A percentile compares a stretch with the other conserved stretches of the same genome.
These are phyloP conservation scores for Dothiorella sarmentorum DNA, from an alignment of 2,329 filamentous ascomycete genomes.

Conservation along the genomic window DNA sequence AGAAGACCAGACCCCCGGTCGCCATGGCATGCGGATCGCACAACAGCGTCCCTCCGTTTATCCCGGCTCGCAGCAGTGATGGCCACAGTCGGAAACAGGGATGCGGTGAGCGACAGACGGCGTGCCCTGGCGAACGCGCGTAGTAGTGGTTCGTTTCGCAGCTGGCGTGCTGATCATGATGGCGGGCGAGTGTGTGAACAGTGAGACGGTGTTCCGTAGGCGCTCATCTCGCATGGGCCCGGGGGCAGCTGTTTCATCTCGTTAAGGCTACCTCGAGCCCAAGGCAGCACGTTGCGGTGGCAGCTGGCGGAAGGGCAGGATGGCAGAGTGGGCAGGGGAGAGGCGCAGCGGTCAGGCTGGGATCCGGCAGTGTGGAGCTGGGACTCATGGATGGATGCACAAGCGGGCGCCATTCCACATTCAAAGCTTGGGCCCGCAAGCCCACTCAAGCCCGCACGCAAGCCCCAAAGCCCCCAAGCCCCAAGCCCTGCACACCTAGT, in stretches of 20 bases:
- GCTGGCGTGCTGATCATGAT: background rate
- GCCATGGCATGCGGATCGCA: background rate
- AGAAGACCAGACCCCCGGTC: no score
- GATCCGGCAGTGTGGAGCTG: constrained; percentile 13
- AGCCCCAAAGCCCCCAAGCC: no score
- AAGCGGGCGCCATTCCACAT: background rate
- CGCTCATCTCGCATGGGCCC: constrained; percentile 17
- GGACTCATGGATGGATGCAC: background rate
- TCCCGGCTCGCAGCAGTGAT: background rate
- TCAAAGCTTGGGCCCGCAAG: no score
- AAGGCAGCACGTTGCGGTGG: constrained; percentile 6
- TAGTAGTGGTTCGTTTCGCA: constrained; percentile 2
- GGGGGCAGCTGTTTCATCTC: constrained; percentile 17
- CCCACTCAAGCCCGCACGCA: no score
- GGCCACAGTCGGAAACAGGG: background rate
- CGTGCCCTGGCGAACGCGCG: background rate
- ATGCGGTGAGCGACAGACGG: background rate
- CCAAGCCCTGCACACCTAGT: constrained; percentile 1
- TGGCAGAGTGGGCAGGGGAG: no score
- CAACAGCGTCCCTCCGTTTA: background rate
- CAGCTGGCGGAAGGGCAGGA: constrained; percentile 10
- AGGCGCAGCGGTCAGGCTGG: constrained; percentile 11
- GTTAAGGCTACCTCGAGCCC: constrained; percentile 13
- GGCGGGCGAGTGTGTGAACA: no score
- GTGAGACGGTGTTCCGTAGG: constrained; percentile 3